phyloP scores from a whole-genome alignment of 2,329 filamentous ascomycete species.

The Capronia coronata region DNA sequence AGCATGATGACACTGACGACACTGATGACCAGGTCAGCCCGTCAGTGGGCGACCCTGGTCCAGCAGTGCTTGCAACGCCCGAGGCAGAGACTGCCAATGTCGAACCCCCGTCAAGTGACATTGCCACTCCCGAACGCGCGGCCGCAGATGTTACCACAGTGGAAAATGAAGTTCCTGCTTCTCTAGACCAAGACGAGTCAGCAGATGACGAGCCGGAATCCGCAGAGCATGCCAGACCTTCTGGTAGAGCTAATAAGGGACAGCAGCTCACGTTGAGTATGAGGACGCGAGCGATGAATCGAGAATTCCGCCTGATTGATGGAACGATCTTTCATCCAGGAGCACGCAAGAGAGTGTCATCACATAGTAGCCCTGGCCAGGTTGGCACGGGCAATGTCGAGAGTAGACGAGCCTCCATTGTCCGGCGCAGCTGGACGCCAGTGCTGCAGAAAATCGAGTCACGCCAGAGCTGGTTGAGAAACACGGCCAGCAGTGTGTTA shows the following conservation, averaged over 20 bases:
- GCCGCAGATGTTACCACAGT: no score
- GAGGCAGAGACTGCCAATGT: no score
- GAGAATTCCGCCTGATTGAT: constrained; percentile 24
- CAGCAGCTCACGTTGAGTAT: constrained; percentile 13
- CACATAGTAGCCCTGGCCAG: background rate
- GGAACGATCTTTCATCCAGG: constrained; percentile 17
- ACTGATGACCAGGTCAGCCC: background rate
- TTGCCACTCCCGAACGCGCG: no score
- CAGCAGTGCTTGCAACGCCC: no score
- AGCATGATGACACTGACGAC: background rate
- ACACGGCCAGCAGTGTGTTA: constrained; percentile 9
- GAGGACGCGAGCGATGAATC: constrained; percentile 17
- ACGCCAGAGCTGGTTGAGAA: constrained; percentile 18
- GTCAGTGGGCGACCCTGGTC: background rate
- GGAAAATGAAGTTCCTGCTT: no score
- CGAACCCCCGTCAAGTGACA: no score
- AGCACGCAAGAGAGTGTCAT: constrained; percentile 10
- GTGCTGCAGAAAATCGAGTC: constrained; percentile 17
- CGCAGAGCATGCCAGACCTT: constrained; percentile 3
- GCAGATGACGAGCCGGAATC: background rate
- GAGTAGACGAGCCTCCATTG: constrained; percentile 3
- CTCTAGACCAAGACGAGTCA: background rate
- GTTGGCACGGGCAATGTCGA: constrained; percentile 1
- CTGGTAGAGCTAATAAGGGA: constrained; percentile 6
- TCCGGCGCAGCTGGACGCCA: constrained; percentile 15